Base-by-base conservation (phyloP, 768 basidiomycete genomes). In the Leccinum variicolor region DNA sequence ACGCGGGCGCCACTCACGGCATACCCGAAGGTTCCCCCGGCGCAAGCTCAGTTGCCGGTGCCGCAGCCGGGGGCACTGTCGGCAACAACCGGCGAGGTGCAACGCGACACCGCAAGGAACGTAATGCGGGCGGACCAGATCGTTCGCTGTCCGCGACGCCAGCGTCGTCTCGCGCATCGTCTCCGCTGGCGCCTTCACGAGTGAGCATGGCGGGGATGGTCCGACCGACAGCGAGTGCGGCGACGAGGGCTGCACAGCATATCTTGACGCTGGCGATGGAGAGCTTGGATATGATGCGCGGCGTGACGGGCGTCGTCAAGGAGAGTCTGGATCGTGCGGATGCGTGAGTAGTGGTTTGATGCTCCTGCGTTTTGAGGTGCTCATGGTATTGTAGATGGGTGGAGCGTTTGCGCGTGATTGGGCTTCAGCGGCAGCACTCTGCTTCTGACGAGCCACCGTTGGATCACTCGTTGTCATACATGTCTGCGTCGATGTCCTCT, bases 241-340 rank as follows among this genome's bases (percentile, higher is more conserved):
- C 90, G 2, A 79, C 83, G 23, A 79, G 84, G 15, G 89, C 92
- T 28, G 90, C 94, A 10, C 88, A 91, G 69, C 77, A 89, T 52
- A 86, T 96, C 19, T 69, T 96, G 62, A 84, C 86, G 8, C 83
- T 96, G 9, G 92, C 94, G 13, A 89, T 89, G 14, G 94, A 96
- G 76, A 94, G 92, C 67, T 67, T 96, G 71, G 93, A 96, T 67
- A 95, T 94, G 92, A 85, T 96, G 79, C 79, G 87, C 28, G 85
- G 90, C 28, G 91, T 94, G 28, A 91, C 91, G n/a, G 81, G 83
- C 4, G 91, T 95, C 23, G 89, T 95, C 59, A 88, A 86, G 65
- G 94, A 94, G 59, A 90, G 86, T 60, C 76, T 95, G 71, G 92
- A 94, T 69, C 79, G 87, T 54, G 94, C 93, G 29, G 94, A 95